phyloP scores from a whole-genome alignment of 23 red algal species.

The Gracilaria caudata region DNA sequence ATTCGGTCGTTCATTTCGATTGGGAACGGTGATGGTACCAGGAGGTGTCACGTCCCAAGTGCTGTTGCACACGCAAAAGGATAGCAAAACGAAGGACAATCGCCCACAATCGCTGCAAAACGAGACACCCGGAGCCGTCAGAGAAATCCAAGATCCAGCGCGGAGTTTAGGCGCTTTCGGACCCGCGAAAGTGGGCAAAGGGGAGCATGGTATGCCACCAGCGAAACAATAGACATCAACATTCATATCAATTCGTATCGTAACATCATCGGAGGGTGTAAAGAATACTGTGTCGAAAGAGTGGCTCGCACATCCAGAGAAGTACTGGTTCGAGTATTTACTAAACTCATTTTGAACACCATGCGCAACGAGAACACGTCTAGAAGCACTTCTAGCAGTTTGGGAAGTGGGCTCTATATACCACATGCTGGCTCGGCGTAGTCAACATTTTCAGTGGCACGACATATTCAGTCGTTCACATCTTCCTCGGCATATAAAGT shows the following conservation, averaged over 20 bases:
- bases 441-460: neutral
- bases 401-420: neutral
- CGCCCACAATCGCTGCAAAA: neutral
- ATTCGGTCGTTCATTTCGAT: slow-evolving; percentile 17
- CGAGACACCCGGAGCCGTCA: neutral
- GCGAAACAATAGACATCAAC: neutral
- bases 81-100: neutral
- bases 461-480: neutral
- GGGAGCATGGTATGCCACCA: neutral
- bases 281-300: neutral
- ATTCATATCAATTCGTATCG: neutral
- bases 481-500: slow-evolving; percentile 48
- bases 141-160: neutral
- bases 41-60: slow-evolving; percentile 16
- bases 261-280: neutral
- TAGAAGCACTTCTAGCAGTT: slow-evolving; percentile 5
- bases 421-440: neutral
- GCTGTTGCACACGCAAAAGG: slow-evolving; percentile 1
- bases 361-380: neutral
- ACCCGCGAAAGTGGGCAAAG: neutral
- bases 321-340: neutral
- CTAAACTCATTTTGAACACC: neutral
- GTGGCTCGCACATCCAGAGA: neutral
- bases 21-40: slow-evolving; percentile 41
- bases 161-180: neutral